Conservation (phyloP, 1,284 basidiomycete species). For the Gomphus bonarii region DNA sequence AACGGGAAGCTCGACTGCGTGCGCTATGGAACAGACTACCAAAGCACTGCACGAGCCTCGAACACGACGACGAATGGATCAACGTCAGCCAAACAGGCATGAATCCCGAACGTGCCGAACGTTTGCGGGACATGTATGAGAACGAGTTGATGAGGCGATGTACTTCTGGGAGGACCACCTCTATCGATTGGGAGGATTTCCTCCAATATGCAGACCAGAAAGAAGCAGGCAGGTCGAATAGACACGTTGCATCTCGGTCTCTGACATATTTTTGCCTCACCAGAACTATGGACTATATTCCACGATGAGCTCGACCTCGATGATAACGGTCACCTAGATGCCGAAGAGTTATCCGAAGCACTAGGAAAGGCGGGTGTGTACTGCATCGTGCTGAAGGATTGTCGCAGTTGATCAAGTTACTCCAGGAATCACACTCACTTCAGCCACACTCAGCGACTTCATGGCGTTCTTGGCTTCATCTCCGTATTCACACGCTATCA, state of each 20-base stretch:
- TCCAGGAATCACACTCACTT: conserved; percentile 59
- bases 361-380: conserved; percentile 62
- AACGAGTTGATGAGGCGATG: conserved; percentile 64
- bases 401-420: conserved; percentile 9
- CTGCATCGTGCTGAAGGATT: conserved; percentile 6
- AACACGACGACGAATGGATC: conserved; percentile 18
- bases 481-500: conserved; percentile 58
- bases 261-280: conserved; percentile 16
- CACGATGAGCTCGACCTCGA: conserved; percentile 83
- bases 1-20: conserved; percentile 46
- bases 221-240: conserved; percentile 52
- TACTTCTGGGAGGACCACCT: conserved; percentile 31
- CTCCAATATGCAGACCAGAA: conserved; percentile 66
- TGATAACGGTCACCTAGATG: conserved; percentile 72
- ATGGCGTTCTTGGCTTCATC: conserved; percentile 69
- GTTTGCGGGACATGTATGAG: conserved; percentile 64
- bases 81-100: conserved; percentile 28
- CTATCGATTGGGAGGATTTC: conserved; percentile 73
- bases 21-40: conserved; percentile 54
- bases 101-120: conserved; percentile 58
- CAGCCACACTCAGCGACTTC: conserved; percentile 64
- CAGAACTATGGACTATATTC: conserved; percentile 84
- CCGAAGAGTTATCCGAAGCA: conserved; percentile 59
- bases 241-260: neutral
- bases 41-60: conserved; percentile 16